Evolutionary conservation across 331 rosid genomes (phyloP).

Genomic region (Acacia pycnantha): DNA sequence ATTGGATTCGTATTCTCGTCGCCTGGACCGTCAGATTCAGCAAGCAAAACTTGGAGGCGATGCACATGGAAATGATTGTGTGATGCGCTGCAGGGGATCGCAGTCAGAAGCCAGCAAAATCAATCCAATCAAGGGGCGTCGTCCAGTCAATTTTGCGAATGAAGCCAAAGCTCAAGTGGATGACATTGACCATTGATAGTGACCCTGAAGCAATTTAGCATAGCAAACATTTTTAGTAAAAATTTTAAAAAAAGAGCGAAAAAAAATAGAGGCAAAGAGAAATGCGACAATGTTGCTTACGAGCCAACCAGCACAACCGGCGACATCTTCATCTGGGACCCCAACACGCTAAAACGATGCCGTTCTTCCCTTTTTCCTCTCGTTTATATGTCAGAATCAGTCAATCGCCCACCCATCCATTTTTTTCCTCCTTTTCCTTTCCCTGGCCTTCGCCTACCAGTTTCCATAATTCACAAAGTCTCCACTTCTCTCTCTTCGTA

Average conservation of each 20-base stretch:
- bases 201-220: not conserved
- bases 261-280: not conserved
- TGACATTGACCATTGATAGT: not conserved
- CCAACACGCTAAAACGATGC: conserved; percentile 36
- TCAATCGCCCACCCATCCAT: conserved; percentile 29
- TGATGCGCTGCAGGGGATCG: not conserved
- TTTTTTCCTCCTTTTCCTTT: conserved; percentile 22
- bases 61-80: not conserved
- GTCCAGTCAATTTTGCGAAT: not conserved
- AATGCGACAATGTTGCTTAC: conserved; percentile 41
- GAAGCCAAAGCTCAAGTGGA: not conserved
- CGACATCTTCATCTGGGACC: conserved; percentile 47
- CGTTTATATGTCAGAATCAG: not conserved
- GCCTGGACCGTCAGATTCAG: not conserved
- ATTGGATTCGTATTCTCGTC: not conserved
- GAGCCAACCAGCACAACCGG: conserved; percentile 24
- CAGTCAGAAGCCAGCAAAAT: not conserved
- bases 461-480: conserved; percentile 29
- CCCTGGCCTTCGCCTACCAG: not conserved
- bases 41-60: not conserved
- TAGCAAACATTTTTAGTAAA: not conserved
- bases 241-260: not conserved
- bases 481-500: not conserved
- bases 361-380: conserved; percentile 28
- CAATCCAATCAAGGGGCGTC: not conserved